Conservation (phyloP, 805 yeast species). For the Ogataea paraovalis region DNA sequence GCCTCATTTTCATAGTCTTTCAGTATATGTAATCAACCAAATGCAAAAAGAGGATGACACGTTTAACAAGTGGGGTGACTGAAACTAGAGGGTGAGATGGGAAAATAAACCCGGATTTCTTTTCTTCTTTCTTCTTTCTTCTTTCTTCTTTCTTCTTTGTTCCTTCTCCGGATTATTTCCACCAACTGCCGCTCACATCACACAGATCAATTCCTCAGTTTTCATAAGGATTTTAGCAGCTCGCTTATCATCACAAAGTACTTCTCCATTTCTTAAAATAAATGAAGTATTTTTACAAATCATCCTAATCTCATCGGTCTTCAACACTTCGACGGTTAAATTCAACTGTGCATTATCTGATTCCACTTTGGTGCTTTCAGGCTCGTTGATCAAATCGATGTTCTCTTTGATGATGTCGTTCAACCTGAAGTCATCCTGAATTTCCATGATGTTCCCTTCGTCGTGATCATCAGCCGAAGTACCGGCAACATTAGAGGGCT, state of each 20-base stretch:
- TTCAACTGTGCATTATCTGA: background rate
- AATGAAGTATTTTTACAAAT: conserved; percentile 5
- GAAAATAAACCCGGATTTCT: too few species aligned
- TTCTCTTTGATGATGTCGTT: conserved; percentile 21
- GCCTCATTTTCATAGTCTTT: too few species aligned
- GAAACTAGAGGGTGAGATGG: too few species aligned
- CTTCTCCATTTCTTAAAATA: conserved; percentile 14
- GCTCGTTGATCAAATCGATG: conserved; percentile 1
- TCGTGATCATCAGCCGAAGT: conserved; percentile 3
- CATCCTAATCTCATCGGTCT: conserved; percentile 11
- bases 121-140: too few species aligned
- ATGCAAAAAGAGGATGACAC: too few species aligned
- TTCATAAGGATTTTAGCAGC: conserved; percentile 10
- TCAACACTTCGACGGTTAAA: conserved; percentile 12
- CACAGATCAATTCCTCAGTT: conserved; percentile 14
- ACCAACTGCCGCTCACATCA: background rate
- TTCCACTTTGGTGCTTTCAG: background rate
- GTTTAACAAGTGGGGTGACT: too few species aligned
- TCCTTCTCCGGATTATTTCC: too few species aligned
- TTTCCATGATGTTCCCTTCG: conserved; percentile 9
- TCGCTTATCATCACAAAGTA: conserved; percentile 6
- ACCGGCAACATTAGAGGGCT: background rate
- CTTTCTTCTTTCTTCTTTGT: too few species aligned
- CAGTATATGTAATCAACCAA: too few species aligned
- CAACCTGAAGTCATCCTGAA: conserved; percentile 17